These are phyloP conservation scores for Luvunga scandens DNA, from an alignment of 345 rosid species.

Conservation along the genomic window DNA sequence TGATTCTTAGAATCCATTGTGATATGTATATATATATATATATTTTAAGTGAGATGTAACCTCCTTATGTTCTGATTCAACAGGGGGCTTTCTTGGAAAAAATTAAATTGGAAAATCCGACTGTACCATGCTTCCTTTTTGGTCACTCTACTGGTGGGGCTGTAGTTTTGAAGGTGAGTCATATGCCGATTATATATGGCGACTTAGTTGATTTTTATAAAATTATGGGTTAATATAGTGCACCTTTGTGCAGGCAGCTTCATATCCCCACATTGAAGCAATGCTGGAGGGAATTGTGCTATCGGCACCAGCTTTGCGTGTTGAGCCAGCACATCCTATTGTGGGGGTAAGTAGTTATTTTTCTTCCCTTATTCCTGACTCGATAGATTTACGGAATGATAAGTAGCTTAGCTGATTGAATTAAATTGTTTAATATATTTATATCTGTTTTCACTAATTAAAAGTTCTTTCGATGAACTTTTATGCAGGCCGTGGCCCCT, in stretches of 20 bases:
- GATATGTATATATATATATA: background rate
- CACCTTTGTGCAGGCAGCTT: conserved; percentile 59
- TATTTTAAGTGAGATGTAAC: background rate
- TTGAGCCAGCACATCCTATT: conserved; percentile 93
- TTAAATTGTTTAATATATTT: background rate
- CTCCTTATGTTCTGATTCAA: conserved; percentile 6
- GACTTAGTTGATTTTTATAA: background rate
- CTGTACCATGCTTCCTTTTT: conserved; percentile 90
- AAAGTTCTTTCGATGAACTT: background rate
- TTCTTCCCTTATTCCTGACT: background rate
- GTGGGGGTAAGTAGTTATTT: conserved; percentile 58
- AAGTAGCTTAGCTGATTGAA: background rate
- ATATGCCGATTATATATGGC: background rate
- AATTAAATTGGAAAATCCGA: conserved; percentile 69
- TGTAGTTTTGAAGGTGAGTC: conserved; percentile 83
- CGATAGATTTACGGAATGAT: background rate
- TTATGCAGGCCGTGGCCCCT: conserved; percentile 85
- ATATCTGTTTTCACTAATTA: background rate
- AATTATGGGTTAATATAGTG: conserved; percentile 7
- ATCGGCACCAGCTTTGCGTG: conserved; percentile 93
- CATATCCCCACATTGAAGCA: conserved; percentile 46
- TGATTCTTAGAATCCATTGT: background rate
- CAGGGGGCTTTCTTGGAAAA: conserved; percentile 88
- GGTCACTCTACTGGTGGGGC: conserved; percentile 99
- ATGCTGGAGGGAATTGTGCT: conserved; percentile 81